Base-by-base conservation (phyloP, 164 flowering plant genomes). In the Macadamia tetraphylla region DNA sequence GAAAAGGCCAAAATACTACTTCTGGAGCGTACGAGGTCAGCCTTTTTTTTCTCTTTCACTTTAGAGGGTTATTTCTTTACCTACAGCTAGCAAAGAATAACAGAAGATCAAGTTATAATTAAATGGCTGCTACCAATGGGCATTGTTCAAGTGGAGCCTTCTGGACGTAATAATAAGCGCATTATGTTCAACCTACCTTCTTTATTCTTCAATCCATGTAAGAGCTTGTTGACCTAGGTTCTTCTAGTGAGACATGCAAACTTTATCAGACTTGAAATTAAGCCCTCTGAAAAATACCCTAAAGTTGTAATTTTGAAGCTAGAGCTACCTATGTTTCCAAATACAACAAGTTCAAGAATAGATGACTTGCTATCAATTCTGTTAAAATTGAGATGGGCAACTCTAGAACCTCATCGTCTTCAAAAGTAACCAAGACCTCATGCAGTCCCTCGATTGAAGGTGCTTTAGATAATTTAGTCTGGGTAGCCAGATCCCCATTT, bases 31-130 rank as follows among this genome's bases (percentile, higher is more conserved):
- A 23, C 23, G 23, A 23, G 23, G 23, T 23, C 23, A 23, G 23
- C 23, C 23, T 23, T 23, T 23, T 23, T 23, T 23, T 23, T 23
- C 23, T 23, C 23, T 23, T 23, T 23, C 23, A 23, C 23, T 23
- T 23, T 23, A 23, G 23, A 23, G 23, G 23, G 23, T 23, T 23
- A 23, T 23, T 23, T 23, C 23, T 23, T 23, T 23, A 23, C 23
- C 23, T 23, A 55, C 52, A 69, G 53, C 29, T 12, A 13, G 5
- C 17, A 35, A 65, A 30, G 49, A 56, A 73, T 84, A 87, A 91
- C 91, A 84, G 69, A 71, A 87, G 86, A 80, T 89, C 89, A 68
- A 89, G 88, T 75, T 81, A 88, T 29, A 89, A 71, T 58, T 87
- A 60, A 42, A 83, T 72, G 56, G 81, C 82, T 17, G 94, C 88